Percentiles rank a stretch among this genome's conserved stretches.
phyloP scores from a whole-genome alignment of 345 rosid genomes.

The Eucalyptus erythrocorys region DNA sequence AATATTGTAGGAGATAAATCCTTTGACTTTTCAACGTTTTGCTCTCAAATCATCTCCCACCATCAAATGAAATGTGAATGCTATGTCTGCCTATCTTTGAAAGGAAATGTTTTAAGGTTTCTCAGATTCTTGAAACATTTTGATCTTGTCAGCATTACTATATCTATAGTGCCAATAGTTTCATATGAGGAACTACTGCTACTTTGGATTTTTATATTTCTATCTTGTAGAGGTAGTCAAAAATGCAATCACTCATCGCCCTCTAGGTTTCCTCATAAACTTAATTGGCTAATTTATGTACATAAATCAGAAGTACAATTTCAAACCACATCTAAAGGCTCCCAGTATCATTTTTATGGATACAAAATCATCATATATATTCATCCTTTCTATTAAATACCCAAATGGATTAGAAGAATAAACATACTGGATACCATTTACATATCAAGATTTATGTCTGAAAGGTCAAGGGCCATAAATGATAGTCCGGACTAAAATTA shows the following conservation, averaged over 20 bases:
- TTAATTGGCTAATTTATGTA: neutral
- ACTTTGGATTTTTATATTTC: neutral
- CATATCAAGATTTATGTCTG: neutral
- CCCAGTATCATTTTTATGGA: neutral
- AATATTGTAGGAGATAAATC: neutral
- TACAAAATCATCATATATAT: neutral
- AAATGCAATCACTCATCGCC: neutral
- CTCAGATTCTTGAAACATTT: neutral
- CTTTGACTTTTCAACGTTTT: neutral
- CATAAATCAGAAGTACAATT: neutral
- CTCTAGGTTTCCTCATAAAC: neutral
- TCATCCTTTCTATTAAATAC: neutral
- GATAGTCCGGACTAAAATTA: neutral
- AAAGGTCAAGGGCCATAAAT: neutral
- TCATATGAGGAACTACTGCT: neutral
- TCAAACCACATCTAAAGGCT: neutral
- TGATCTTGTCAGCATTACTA: neutral
- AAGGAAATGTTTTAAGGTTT: neutral
- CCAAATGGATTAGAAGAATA: neutral
- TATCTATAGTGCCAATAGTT: neutral
- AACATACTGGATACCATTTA: neutral
- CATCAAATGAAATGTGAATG: neutral
- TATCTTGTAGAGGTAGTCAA: neutral
- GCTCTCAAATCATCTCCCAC: neutral
- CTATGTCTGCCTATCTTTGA: neutral